phyloP scores from a whole-genome alignment of 2,329 filamentous ascomycete species.

The Coniella vitis region DNA sequence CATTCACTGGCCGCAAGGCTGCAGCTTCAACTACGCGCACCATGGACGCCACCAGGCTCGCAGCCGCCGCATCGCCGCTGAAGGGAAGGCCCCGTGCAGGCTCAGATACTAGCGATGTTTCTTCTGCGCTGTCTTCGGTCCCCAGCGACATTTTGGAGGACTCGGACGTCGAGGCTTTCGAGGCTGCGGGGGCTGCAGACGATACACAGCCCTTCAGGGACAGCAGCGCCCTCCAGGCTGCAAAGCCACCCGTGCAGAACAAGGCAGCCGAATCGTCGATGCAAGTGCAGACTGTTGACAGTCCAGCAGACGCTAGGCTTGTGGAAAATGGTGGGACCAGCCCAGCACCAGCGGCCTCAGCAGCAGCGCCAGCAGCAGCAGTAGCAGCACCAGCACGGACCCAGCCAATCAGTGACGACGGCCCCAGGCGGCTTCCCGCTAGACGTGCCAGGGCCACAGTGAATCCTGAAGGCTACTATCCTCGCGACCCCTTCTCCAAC shows the following conservation, averaged over 20 bases:
- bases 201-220: no score
- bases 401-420: constrained; percentile 12
- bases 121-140: constrained; percentile 28
- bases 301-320: neutral
- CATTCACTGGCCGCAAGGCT: constrained; percentile 9
- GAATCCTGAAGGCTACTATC: constrained; percentile 7
- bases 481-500: constrained; percentile 6
- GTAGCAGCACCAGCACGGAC: constrained; percentile 4
- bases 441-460: constrained; percentile 10
- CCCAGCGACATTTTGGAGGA: constrained; percentile 15
- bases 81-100: constrained; percentile 19
- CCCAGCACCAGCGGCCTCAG: neutral
- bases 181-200: constrained; percentile 1
- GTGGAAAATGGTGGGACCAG: neutral
- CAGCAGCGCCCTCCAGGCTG: neutral
- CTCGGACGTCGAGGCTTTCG: constrained; percentile 10
- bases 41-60: constrained; percentile 19
- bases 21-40: constrained; percentile 14
- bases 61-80: constrained; percentile 20
- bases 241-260: neutral
- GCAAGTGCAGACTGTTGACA: neutral
- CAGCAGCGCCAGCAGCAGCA: neutral
- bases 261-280: neutral
- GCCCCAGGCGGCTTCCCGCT: constrained; percentile 13
- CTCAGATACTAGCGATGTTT: constrained; percentile 23